Base-by-base conservation (phyloP, 2,329 filamentous ascomycete genomes). In the Arachnomyces sp. region DNA sequence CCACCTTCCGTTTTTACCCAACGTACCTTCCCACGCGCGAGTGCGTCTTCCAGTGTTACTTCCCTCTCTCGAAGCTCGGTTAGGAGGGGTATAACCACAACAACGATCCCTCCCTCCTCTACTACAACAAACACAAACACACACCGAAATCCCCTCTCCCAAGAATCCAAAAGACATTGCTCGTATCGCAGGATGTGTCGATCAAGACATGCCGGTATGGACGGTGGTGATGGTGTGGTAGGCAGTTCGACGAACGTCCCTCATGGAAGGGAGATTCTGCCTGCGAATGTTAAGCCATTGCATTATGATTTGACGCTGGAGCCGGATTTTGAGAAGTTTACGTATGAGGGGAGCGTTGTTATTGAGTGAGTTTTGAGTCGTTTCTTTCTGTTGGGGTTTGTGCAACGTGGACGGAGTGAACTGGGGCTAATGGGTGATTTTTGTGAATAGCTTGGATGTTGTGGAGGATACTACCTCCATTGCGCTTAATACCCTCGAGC, bases 271-370 rank as follows among this genome's bases (percentile, higher is more conserved):
- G 84, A 94, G 70, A 82, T 96, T 49, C 74, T 96, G 53, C 92
- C 90, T 38, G 80, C 81, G 65, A 94, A 95, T 58, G 87, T 95
- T 56, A 83, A 90, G 62, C 89, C 90, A n/a, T 67, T 74, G 30
- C 88, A 96, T 68, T 96, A 96, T 67, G 79, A 94, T 63, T 67
- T 96, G 53, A 92, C 85, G 1, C 73, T 96, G 47, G 92, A 96
- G 68, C 88, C 90, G 40, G 79, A 95, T 68, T 84, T 96, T 53
- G 75, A 84, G 53, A 88, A 82, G 49, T 87, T 92, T 65, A 87
- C 79, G 48, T 96, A 90, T 60, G 77, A 90, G 44, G 90, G 90
- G 49, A 82, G 74, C 8, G 88, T 94, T 38, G 66, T 79, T 43
- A 89, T 96, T 57, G 86, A 94, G 73, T 79, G 69, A 37, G 73